Evolutionary conservation across 2,329 filamentous ascomycete genomes (phyloP).

Genomic region (Verticillium tricorpus): DNA sequence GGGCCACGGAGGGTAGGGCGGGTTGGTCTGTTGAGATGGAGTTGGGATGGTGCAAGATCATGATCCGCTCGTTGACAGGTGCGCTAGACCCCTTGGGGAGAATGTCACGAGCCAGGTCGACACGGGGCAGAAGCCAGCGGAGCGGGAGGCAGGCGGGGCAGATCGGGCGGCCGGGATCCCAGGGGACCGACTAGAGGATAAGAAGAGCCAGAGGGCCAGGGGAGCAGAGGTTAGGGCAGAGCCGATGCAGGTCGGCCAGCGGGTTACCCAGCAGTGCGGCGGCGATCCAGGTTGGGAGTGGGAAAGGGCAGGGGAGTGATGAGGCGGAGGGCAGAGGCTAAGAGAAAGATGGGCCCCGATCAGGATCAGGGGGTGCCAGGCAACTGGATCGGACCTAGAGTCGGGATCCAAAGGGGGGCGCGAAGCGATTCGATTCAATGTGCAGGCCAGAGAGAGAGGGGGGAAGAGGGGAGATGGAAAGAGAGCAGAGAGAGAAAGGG

Average conservation of each 20-base stretch:
- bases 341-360: background rate
- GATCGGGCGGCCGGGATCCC: background rate
- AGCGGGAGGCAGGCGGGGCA: background rate
- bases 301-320: conserved; percentile 2
- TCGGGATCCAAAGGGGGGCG: background rate
- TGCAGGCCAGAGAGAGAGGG: background rate
- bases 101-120: conserved; percentile 16
- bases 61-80: conserved; percentile 14
- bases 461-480: background rate
- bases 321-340: conserved; percentile 2
- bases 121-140: background rate
- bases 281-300: conserved; percentile 8
- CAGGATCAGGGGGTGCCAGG: background rate
- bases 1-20: conserved; percentile 6
- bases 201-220: background rate
- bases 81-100: conserved; percentile 14
- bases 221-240: background rate
- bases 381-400: background rate
- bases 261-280: conserved; percentile 6
- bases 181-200: background rate
- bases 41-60: conserved; percentile 8
- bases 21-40: conserved; percentile 10
- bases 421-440: background rate
- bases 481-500: background rate
- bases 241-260: conserved; percentile 8